Evolutionary conservation across 345 rosid genomes (phyloP).

Genomic region (Hevea brasiliensis): DNA sequence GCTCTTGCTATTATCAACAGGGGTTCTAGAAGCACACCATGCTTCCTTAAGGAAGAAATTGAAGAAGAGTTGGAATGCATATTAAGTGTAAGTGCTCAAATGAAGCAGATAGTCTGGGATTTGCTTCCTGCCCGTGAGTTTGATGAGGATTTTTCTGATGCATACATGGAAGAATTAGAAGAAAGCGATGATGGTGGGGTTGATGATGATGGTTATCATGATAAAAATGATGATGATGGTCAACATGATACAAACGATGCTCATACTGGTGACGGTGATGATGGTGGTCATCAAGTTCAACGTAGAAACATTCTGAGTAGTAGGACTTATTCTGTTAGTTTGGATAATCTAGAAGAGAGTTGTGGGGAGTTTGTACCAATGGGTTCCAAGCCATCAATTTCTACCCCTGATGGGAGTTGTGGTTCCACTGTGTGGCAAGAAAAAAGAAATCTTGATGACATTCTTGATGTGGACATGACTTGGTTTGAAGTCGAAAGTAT

Average conservation of each 20-base stretch:
- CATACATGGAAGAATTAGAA: constrained; percentile 68
- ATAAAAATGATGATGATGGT: constrained; percentile 13
- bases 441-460: constrained; percentile 21
- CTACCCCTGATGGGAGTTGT: neutral
- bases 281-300: constrained; percentile 22
- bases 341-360: constrained; percentile 48
- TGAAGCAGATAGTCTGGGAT: constrained; percentile 63
- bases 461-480: constrained; percentile 15
- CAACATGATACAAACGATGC: neutral
- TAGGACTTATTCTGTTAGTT: constrained; percentile 32
- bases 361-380: constrained; percentile 47
- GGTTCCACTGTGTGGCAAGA: constrained; percentile 22
- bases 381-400: constrained; percentile 16
- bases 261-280: constrained; percentile 5
- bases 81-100: constrained; percentile 69
- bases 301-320: constrained; percentile 21
- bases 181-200: constrained; percentile 54
- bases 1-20: constrained; percentile 62
- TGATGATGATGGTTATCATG: constrained; percentile 19
- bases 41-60: constrained; percentile 43
- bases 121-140: constrained; percentile 51
- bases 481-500: constrained; percentile 18
- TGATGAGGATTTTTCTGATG: constrained; percentile 63
- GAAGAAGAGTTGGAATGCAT: constrained; percentile 71
- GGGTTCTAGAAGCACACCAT: constrained; percentile 30